Evolutionary conservation across 805 yeast species (phyloP), one percentile per base, ranked within the genome.

Genomic region (Naumovozyma dairenensis): DNA sequence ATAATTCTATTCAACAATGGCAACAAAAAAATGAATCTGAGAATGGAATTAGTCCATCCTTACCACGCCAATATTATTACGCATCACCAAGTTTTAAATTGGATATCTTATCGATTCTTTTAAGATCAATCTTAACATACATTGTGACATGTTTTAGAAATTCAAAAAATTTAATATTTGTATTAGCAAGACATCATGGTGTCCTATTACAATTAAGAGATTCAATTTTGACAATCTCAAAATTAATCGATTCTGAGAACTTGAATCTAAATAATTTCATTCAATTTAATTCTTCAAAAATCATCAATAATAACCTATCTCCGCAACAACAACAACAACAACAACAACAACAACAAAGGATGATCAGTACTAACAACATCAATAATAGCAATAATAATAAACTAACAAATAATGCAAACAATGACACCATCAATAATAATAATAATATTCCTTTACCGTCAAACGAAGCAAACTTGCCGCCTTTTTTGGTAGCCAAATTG

Each of bases 91-190:
- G 58, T 8, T 44, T 61, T 35, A 70, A 78, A 44, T 49, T 73
- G 6, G 84, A 78, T 41, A 49, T 71, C 25, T 49, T 80, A 19
- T 77, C 86, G 0, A 51, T 80, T 9, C 26, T 80, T n/a, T 41
- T 79, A 4, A 62, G 81, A 33, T 60, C 80, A 1, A 51, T 78
- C 3, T 64, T 76, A 31, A 71, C 70, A 16, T 65, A 75, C 4
- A 57, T 72, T 3, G 51, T 69, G n/a, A 65, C 74, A 29, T 49
- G 62, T 43, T 77, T 74, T 5, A 55, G 55, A 16, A 72, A 74
- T 20, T 69, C 79, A 2, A 54, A 75, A 36, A 67, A 74, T 51
- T 55, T 79, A 38, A 47, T 78, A 6, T 76, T 66, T 46, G 62
- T 72, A 0, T 47, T 80, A 6, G 40, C 58, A 4, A 59, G 62